Conservation (phyloP, 2,329 filamentous ascomycete species). For the Claviceps sp. region DNA sequence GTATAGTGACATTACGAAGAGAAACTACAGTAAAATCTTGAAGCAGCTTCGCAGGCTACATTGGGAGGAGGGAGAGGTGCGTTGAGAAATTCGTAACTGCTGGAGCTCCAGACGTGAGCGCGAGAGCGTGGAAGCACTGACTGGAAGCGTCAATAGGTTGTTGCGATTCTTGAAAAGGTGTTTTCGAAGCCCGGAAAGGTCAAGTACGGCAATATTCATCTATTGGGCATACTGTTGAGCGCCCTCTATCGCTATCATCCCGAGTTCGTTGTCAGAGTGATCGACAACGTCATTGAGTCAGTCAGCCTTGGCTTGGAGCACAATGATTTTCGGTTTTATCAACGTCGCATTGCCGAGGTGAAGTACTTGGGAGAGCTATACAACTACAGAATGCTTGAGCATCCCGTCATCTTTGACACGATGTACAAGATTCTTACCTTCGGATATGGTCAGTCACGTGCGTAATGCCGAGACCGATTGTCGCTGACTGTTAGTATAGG, state of each 20-base stretch:
- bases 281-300: constrained; percentile 83
- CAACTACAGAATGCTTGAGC: constrained; percentile 94
- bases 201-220: constrained; percentile 92
- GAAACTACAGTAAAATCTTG: constrained; percentile 83
- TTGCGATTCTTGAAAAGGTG: constrained; percentile 69
- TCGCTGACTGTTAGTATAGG: constrained; percentile 25
- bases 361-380: constrained; percentile 96
- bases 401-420: constrained; percentile 86
- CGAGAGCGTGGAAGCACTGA: neutral
- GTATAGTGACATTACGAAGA: constrained; percentile 87
- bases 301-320: constrained; percentile 80
- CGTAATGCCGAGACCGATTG: neutral
- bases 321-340: constrained; percentile 96
- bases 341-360: constrained; percentile 85
- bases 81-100: constrained; percentile 2
- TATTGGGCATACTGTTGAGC: constrained; percentile 79
- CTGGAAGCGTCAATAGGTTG: constrained; percentile 34
- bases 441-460: constrained; percentile 51
- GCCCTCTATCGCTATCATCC: constrained; percentile 87
- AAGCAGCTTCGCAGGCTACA: constrained; percentile 92
- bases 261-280: constrained; percentile 77
- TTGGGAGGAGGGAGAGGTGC: constrained; percentile 83
- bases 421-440: constrained; percentile 92
- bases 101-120: neutral
- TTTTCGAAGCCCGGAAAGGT: constrained; percentile 96